phyloP scores from a whole-genome alignment of 805 yeast species.

The Wickerhamomyces canadensis region DNA sequence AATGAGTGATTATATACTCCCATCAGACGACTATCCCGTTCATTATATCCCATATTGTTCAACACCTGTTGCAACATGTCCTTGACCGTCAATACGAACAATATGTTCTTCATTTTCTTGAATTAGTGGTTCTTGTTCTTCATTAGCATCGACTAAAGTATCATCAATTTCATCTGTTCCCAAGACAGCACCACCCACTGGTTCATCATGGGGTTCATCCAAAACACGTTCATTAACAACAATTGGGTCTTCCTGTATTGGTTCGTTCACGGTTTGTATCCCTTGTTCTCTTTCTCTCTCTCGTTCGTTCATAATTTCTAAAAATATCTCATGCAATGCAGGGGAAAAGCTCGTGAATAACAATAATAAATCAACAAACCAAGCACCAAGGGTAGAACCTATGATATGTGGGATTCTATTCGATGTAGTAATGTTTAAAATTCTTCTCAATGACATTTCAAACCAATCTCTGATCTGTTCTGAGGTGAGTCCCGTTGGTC shows the following conservation, averaged over 20 bases:
- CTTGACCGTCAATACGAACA: background rate
- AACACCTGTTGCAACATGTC: background rate
- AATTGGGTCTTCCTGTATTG: background rate
- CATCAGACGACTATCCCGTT: too few relatives aligned
- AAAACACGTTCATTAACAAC: too few relatives aligned
- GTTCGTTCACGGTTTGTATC: background rate
- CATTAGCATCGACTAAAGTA: too few relatives aligned
- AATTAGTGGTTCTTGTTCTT: too few relatives aligned
- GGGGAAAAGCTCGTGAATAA: conserved; percentile 10
- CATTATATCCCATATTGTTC: background rate
- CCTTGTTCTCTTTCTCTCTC: background rate
- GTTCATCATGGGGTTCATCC: background rate
- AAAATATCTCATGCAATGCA: conserved; percentile 7
- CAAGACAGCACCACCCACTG: too few relatives aligned
- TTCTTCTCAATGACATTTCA: background rate
- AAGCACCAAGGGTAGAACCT: background rate
- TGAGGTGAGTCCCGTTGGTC: background rate
- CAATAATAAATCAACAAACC: conserved; percentile 5
- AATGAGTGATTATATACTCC: too few relatives aligned
- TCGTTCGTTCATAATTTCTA: background rate
- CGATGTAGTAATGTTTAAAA: background rate
- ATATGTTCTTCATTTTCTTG: too few relatives aligned
- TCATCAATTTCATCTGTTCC: too few relatives aligned
- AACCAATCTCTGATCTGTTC: background rate
- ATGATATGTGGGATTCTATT: background rate